These are phyloP conservation scores for Solanum hybrid DNA, from an alignment of 305 asterid genomes.

Conservation along the genomic window DNA sequence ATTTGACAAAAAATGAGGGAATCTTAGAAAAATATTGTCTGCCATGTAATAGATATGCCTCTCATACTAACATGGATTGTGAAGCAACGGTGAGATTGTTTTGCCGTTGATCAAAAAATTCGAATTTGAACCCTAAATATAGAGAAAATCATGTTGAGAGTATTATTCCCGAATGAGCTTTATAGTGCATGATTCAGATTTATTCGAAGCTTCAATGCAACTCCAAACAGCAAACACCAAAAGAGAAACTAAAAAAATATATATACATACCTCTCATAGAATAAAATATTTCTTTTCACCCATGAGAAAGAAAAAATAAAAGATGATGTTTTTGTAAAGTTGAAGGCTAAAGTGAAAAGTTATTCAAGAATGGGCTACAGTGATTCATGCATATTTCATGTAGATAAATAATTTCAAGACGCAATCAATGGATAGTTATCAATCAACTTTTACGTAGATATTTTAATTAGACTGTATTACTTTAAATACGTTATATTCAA, in stretches of 20 bases:
- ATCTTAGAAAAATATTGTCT: not conserved
- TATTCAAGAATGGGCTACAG: not conserved
- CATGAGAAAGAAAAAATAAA: not conserved
- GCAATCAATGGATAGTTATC: not conserved
- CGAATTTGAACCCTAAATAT: fast-evolving
- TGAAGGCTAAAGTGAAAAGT: not conserved
- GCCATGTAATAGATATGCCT: not conserved
- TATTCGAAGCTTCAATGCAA: too few species aligned
- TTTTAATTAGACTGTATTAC: too few species aligned
- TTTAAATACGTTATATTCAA: too few species aligned
- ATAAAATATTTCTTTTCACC: not conserved
- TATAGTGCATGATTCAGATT: not conserved
- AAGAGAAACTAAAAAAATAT: not conserved
- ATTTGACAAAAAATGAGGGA: not conserved
- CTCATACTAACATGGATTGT: too few species aligned
- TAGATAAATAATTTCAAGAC: not conserved
- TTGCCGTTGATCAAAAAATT: fast-evolving
- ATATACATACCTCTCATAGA: not conserved
- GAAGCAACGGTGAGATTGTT: too few species aligned
- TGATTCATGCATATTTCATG: not conserved
- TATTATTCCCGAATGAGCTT: fast-evolving
- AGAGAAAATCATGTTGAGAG: fast-evolving
- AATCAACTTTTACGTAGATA: not conserved
- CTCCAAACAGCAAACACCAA: not conserved
- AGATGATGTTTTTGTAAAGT: not conserved